Percentiles rank a stretch among this genome's conserved stretches.
Conservation (phyloP, 805 yeast species). For the Cyberlindnera xylosilytica region DNA sequence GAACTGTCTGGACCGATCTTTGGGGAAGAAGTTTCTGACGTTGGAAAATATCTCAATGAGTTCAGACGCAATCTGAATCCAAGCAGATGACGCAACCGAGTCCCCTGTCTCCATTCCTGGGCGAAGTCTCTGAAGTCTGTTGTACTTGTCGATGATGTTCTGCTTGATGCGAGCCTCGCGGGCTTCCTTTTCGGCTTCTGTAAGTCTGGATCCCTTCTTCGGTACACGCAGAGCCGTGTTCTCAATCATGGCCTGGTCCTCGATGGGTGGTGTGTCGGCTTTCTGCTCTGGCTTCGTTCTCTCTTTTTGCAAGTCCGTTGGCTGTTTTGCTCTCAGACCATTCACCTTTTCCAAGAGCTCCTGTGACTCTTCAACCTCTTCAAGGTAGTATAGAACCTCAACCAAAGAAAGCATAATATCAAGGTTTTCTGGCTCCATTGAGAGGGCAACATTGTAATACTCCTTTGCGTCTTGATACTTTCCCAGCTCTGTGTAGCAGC, state of each 20-base stretch:
- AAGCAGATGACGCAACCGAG: constrained; percentile 61
- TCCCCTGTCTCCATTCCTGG: constrained; percentile 48
- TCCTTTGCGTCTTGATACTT: constrained; percentile 62
- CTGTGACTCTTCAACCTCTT: constrained; percentile 56
- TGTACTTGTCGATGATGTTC: constrained; percentile 54
- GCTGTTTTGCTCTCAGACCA: constrained; percentile 28
- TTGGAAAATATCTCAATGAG: constrained; percentile 79
- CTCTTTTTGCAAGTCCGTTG: constrained; percentile 1
- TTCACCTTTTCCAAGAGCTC: constrained; percentile 52
- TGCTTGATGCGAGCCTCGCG: constrained; percentile 56
- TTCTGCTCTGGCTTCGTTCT: constrained; percentile 15
- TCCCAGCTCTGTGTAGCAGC: constrained; percentile 72
- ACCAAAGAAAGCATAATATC: constrained; percentile 78
- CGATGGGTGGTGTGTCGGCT: no score
- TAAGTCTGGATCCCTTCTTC: constrained; percentile 31
- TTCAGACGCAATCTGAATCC: constrained; percentile 84
- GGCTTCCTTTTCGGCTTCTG: constrained; percentile 46
- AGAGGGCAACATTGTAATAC: constrained; percentile 52
- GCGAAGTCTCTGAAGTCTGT: constrained; percentile 50
- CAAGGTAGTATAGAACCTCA: constrained; percentile 71
- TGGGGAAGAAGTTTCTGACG: constrained; percentile 74
- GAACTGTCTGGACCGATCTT: constrained; percentile 67
- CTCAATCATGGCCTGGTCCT: constrained; percentile 23
- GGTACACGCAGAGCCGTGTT: constrained; percentile 20
- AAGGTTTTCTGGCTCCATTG: constrained; percentile 57